Evolutionary conservation across 345 rosid species (phyloP), one percentile per base, ranked within the genome.

Genomic region (Corchorus capsularis): DNA sequence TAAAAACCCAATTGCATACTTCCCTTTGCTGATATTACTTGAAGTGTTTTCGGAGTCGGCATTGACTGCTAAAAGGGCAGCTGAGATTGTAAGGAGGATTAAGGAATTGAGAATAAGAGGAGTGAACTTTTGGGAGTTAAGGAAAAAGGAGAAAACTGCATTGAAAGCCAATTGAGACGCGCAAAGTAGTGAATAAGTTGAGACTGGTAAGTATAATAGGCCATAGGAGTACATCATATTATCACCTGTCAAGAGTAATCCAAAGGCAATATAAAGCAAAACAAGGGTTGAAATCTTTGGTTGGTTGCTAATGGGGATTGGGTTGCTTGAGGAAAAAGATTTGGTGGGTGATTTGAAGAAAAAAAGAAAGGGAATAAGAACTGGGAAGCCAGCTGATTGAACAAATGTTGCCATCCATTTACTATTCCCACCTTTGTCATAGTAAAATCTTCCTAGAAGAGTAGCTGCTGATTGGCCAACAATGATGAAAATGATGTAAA

Each of bases 321-420:
- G 39, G 35, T 45, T 45, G 69, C 39, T 45, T 7, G 8, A 5
- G 47, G 47, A 1, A 19, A 4, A 34, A 9, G 77, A 60, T 20
- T 78, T 71, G 37, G 70, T 39, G 17, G 79, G 65, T 45, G 74
- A 71, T 17, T 75, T n/a, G 80, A 84, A 81, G 80, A 67, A 81
- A 47, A 83, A 56, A 17, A 87, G 70, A 53, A 85, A 71, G 9
- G 88, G 89, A 43, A 84, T 62, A 11, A 85, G 80, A 35, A 87
- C 67, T 27, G 90, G 90, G 81, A 89, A 89, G 73, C 89, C 91
- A 0, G 87, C 88, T 22, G 89, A 85, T 78, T 89, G 93, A 76
- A 86, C 91, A 54, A 86, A 78, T 3, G 93, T 87, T 59, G 91
- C 86, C 86, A 89, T 85, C 91, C 90, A 89, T 79, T 89, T 89